Evolutionary conservation across 169 alveolate species (phyloP), one percentile per base, ranked within the genome.

Genomic region (Cytauxzoon felis): DNA sequence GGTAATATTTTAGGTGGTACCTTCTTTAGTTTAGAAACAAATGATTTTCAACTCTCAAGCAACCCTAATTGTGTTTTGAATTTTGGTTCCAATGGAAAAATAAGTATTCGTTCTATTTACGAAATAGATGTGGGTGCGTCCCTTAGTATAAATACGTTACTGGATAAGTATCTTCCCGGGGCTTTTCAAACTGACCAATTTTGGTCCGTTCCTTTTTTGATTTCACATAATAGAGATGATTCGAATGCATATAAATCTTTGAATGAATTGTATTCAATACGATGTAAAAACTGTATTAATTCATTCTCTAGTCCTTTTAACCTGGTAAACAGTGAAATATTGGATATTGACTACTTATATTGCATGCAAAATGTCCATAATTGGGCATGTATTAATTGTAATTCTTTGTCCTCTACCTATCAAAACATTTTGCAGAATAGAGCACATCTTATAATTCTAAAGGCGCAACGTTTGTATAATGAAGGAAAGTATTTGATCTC

Each of bases 121-220:
- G 70, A 78, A 27, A 85, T 92, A 40, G 92, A 93, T 9, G 73
- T 87, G 34, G 94, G 93, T 5, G 89, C 90, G 0, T 76, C 63
- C 47, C 63, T 92, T 26, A 85, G 90, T 11, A 63, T 92, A 11
- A 88, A 83, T 29, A 73, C 87, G 21, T 69, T 72, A 9, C 27
- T 79, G 34, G 96, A 92, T 60, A 88, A 89, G 48, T 92, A 88
- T 76, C 38, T 69, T 61, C 94, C 96, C 9, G 65, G 79, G 9
- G 72, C 16, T 52, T 87, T 65, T 18, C 90, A 94, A 60, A 80
- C 87, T 48, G 80, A 73, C 21, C 36, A 56, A 32, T 72, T 72
- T 36, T 72, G 82, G 82, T 72, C 82, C 8, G 68, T 52, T 1
- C 45, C 54, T 6, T 36, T 56, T 30, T 33, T 60, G 32, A 23